Percentiles rank a stretch among this genome's conserved stretches.
phyloP scores from a whole-genome alignment of 495 filamentous ascomycete genomes.

The Penicillium paxilli region DNA sequence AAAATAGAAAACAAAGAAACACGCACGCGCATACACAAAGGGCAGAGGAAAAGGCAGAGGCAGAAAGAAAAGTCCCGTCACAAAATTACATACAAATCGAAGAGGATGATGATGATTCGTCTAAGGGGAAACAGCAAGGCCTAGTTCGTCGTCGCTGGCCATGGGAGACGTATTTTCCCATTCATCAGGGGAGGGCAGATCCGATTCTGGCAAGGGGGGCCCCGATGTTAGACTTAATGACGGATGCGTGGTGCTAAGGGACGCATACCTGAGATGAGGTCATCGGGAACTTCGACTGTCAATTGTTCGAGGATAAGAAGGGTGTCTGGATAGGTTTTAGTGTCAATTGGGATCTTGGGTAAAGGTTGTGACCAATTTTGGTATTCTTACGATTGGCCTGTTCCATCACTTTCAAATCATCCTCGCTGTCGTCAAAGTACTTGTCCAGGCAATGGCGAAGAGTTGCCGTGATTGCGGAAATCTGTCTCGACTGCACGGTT shows the following conservation, averaged over 20 bases:
- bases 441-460: slow-evolving; percentile 41
- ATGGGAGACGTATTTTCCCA: slow-evolving; percentile 48
- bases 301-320: slow-evolving; percentile 34
- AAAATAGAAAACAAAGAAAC: not conserved
- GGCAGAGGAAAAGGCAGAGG: not conserved
- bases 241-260: slow-evolving; percentile 16
- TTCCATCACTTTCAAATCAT: slow-evolving; percentile 34
- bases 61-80: not conserved
- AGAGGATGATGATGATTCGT: not conserved
- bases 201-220: slow-evolving; percentile 34
- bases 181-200: slow-evolving; percentile 42
- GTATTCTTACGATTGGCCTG: slow-evolving; percentile 44
- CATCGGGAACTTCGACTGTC: slow-evolving; percentile 37
- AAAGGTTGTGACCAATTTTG: too few relatives aligned
- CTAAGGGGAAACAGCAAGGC: slow-evolving; percentile 38
- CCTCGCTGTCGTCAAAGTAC: slow-evolving; percentile 43
- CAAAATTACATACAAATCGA: not conserved
- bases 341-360: too few relatives aligned
- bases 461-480: slow-evolving; percentile 39
- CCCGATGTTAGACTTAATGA: slow-evolving; percentile 23
- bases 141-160: slow-evolving; percentile 45
- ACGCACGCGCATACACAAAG: not conserved
- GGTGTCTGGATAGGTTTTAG: slow-evolving; percentile 22
- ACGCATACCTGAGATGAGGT: slow-evolving; percentile 36
- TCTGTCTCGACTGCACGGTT: slow-evolving; percentile 34